These are phyloP conservation scores for Geotrichum macrosporum DNA, from an alignment of 1,139 yeast species.

Conservation along the genomic window DNA sequence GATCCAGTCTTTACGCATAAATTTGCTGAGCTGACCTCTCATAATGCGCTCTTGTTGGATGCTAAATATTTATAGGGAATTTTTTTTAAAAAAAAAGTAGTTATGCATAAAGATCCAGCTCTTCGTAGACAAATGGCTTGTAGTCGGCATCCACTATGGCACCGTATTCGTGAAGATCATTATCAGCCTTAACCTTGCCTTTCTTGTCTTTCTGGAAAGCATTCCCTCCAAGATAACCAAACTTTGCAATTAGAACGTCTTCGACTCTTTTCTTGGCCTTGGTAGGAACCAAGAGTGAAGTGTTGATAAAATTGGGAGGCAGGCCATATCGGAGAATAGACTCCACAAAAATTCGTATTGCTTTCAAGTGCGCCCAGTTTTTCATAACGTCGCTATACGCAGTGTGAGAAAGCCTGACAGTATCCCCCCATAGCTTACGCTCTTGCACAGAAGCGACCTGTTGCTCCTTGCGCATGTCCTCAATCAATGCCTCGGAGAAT, in stretches of 20 bases:
- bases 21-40: no score
- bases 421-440: conserved; percentile 67
- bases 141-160: conserved; percentile 89
- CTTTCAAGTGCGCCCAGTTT: conserved; percentile 86
- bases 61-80: no score
- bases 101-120: conserved; percentile 20
- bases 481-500: conserved; percentile 73
- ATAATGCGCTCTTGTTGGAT: no score
- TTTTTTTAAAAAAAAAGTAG: no score
- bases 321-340: conserved; percentile 88
- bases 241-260: conserved; percentile 62
- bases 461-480: conserved; percentile 70
- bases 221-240: conserved; percentile 87
- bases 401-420: conserved; percentile 75
- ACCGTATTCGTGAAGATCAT: conserved; percentile 77
- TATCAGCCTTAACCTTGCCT: conserved; percentile 57
- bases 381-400: conserved; percentile 82
- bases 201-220: conserved; percentile 63
- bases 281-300: conserved; percentile 43
- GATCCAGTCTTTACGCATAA: no score
- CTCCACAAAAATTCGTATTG: conserved; percentile 56
- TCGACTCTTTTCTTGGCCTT: conserved; percentile 52
- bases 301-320: conserved; percentile 84
- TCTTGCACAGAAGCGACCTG: conserved; percentile 72
- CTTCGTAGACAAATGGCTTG: conserved; percentile 72